A percentile compares a stretch with the other conserved stretches of the same genome.
Conservation (phyloP, 495 filamentous ascomycete genomes). For the Penicillium steckii region DNA sequence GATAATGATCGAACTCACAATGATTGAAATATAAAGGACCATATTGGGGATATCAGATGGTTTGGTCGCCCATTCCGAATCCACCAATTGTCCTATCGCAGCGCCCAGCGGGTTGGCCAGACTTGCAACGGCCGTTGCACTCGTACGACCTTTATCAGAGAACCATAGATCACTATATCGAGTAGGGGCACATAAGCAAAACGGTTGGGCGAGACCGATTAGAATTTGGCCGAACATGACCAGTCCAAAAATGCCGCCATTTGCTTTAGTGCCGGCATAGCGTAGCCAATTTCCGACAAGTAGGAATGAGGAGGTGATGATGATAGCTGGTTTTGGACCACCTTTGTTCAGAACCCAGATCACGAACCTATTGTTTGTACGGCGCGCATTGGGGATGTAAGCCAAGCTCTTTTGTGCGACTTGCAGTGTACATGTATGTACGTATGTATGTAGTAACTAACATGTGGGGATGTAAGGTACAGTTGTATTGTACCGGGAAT, state of each 20-base stretch:
- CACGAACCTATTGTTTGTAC: constrained; percentile 43
- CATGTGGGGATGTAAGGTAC: too few species aligned
- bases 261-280: constrained; percentile 71
- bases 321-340: constrained; percentile 75
- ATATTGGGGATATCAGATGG: constrained; percentile 69
- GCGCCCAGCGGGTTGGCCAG: constrained; percentile 88
- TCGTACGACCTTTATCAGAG: constrained; percentile 75
- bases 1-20: constrained; percentile 50
- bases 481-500: too few species aligned
- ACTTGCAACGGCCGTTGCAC: constrained; percentile 81
- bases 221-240: constrained; percentile 96
- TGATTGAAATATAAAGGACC: constrained; percentile 83
- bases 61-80: constrained; percentile 68
- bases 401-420: too few species aligned
- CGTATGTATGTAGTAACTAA: too few species aligned
- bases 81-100: constrained; percentile 81
- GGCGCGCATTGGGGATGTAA: not conserved
- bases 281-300: constrained; percentile 91
- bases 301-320: constrained; percentile 67
- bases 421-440: too few species aligned
- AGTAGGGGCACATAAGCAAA: constrained; percentile 86
- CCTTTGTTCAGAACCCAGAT: constrained; percentile 79
- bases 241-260: constrained; percentile 63
- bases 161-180: constrained; percentile 96
- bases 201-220: constrained; percentile 85